phyloP scores from a whole-genome alignment of 768 basidiomycete genomes.

The Dictyophora rubrovolvata region DNA sequence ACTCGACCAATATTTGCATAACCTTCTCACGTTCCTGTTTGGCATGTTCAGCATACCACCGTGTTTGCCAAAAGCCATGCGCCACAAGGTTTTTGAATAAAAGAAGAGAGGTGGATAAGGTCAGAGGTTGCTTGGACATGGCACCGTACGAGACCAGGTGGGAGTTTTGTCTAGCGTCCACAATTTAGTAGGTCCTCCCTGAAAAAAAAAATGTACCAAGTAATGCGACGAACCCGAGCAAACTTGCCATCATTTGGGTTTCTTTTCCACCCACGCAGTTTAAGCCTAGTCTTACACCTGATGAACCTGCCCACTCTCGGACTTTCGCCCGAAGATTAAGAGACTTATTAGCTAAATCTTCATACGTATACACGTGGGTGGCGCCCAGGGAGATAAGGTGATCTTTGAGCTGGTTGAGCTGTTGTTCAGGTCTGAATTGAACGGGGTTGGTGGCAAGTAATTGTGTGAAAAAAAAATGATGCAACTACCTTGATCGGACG shows the following conservation, averaged over 20 bases:
- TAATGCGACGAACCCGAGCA: constrained; percentile 34
- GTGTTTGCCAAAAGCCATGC: constrained; percentile 72
- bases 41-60: constrained; percentile 50
- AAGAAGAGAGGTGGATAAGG: constrained; percentile 65
- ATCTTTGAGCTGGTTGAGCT: constrained; percentile 35
- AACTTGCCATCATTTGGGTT: constrained; percentile 57
- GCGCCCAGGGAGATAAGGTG: constrained; percentile 57
- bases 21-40: constrained; percentile 39
- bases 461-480: background rate
- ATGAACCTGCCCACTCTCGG: constrained; percentile 54
- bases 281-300: constrained; percentile 37
- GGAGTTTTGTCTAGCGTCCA: constrained; percentile 30
- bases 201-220: constrained; percentile 4
- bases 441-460: background rate
- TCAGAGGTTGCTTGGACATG: constrained; percentile 78
- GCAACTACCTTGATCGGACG: constrained; percentile 52
- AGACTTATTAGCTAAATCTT: constrained; percentile 52
- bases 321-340: constrained; percentile 35
- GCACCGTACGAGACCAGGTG: constrained; percentile 83
- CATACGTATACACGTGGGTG: constrained; percentile 68
- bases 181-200: background rate
- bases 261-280: constrained; percentile 59
- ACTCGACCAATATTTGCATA: constrained; percentile 38
- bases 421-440: constrained; percentile 33
- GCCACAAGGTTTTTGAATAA: constrained; percentile 77